phyloP scores from a whole-genome alignment of 441 rosid genomes.

The Manihot esculenta region DNA sequence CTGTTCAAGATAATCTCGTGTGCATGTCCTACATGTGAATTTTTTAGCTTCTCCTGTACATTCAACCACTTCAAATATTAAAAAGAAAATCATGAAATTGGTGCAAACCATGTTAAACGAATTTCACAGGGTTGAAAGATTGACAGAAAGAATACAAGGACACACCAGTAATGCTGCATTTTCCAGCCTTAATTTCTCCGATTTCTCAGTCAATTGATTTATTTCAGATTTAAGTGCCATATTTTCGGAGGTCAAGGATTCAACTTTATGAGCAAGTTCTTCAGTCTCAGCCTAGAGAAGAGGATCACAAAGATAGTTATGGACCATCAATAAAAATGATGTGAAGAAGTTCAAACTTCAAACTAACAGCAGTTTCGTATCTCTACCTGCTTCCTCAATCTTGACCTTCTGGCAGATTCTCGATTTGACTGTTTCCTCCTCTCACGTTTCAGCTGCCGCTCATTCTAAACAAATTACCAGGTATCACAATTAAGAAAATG shows the following conservation, averaged over 20 bases:
- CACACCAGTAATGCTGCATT: constrained; percentile 67
- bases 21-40: constrained; percentile 32
- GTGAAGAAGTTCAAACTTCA: neutral
- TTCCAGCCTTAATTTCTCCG: constrained; percentile 74
- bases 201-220: constrained; percentile 55
- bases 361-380: constrained; percentile 1
- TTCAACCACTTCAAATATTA: constrained; percentile 3
- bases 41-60: constrained; percentile 60
- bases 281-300: constrained; percentile 74
- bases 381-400: constrained; percentile 84
- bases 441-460: constrained; percentile 76
- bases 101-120: neutral
- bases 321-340: neutral
- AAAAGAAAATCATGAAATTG: neutral
- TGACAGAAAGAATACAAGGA: neutral
- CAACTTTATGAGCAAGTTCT: constrained; percentile 76
- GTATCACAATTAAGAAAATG: constrained; percentile 1
- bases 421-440: constrained; percentile 87
- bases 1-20: constrained; percentile 29
- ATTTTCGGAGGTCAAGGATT: constrained; percentile 63
- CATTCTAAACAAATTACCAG: constrained; percentile 42
- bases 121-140: neutral
- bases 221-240: constrained; percentile 70
- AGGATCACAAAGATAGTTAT: neutral
- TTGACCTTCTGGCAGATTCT: constrained; percentile 92